Evolutionary conservation across 345 rosid genomes (phyloP).

Genomic region (Gossypium australe): DNA sequence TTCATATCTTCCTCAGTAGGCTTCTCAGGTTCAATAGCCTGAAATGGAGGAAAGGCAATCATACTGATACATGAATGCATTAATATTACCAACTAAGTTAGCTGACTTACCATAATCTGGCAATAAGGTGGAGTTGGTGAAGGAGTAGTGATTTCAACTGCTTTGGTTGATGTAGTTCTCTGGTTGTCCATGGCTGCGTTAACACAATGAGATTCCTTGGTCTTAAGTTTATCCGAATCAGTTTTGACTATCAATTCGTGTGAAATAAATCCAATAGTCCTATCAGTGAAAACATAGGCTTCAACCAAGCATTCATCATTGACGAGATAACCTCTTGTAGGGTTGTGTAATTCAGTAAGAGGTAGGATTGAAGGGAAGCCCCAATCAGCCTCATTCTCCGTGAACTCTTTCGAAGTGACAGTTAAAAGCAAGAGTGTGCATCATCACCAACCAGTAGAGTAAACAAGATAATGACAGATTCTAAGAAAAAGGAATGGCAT

Average conservation of each 20-base stretch:
- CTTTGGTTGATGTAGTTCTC: not conserved
- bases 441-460: not conserved
- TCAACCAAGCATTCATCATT: conserved; percentile 18
- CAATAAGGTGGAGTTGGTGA: too few relatives aligned
- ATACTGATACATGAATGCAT: not conserved
- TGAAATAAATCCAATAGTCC: not conserved
- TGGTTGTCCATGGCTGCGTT: not conserved
- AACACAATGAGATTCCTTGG: not conserved
- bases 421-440: conserved; percentile 10
- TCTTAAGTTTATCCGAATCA: not conserved
- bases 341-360: conserved; percentile 44
- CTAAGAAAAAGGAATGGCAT: not conserved
- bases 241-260: not conserved
- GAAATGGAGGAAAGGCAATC: not conserved
- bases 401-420: conserved; percentile 50
- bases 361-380: conserved; percentile 59
- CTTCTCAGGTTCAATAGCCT: not conserved
- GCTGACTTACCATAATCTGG: too few relatives aligned
- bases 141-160: not conserved
- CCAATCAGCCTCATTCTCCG: conserved; percentile 50
- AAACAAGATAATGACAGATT: too few relatives aligned
- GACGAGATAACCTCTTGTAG: conserved; percentile 44
- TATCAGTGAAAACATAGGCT: too few relatives aligned
- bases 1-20: not conserved
- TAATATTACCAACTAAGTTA: too few relatives aligned